These are phyloP conservation scores for Capillidium heterosporum DNA, from an alignment of 371 early-diverging fungal species.

Conservation along the genomic window DNA sequence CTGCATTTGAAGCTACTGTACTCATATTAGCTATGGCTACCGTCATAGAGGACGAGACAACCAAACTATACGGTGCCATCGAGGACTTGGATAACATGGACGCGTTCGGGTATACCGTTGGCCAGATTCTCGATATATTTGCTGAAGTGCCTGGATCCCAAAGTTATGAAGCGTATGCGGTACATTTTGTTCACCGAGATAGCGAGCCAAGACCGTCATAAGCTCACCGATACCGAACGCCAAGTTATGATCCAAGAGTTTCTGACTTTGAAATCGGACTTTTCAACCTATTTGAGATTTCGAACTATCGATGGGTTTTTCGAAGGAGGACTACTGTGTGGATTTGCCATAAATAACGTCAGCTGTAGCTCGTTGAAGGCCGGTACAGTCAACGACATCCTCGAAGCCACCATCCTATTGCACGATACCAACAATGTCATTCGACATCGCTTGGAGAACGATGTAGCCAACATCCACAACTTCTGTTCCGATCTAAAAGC, in stretches of 20 bases:
- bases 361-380: neutral
- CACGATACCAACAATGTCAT: neutral
- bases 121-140: neutral
- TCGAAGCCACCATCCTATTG: neutral
- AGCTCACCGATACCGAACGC: no score
- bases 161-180: neutral
- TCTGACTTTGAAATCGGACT: neutral
- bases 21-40: neutral
- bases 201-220: neutral
- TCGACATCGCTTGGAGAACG: neutral
- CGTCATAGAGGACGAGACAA: neutral
- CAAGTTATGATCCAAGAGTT: neutral
- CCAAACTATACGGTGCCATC: neutral
- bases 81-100: neutral
- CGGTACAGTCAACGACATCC: neutral
- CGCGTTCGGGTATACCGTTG: neutral
- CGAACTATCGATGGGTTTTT: neutral
- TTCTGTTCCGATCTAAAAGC: no score
- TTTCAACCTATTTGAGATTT: neutral
- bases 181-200: neutral
- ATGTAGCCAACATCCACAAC: neutral
- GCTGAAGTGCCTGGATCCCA: neutral
- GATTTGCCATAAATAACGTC: neutral
- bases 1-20: neutral
- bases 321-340: neutral